Percentiles rank a stretch among this genome's conserved stretches.
phyloP scores from a whole-genome alignment of 2,329 filamentous ascomycete genomes.

The Botryotinia convoluta region DNA sequence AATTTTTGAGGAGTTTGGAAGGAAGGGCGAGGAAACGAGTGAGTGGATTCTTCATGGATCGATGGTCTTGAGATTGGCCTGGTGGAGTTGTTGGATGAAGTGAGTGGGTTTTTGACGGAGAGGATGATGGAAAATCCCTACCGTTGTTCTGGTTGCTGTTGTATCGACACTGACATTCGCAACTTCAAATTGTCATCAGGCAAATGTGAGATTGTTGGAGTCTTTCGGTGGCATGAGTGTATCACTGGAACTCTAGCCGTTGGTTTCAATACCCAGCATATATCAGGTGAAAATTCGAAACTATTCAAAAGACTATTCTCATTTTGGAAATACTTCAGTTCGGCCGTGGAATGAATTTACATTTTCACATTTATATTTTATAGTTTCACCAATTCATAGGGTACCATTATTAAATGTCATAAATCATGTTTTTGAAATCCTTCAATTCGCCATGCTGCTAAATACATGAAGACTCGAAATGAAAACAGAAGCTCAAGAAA shows the following conservation, averaged over 20 bases:
- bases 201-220: not conserved
- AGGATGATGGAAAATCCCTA: not conserved
- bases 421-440: conserved; percentile 27
- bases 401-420: conserved; percentile 7
- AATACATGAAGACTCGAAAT: conserved; percentile 34
- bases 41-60: not conserved
- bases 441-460: conserved; percentile 37
- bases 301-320: not conserved
- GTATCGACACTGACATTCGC: not conserved
- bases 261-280: not conserved
- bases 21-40: not conserved
- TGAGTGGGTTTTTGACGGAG: not conserved
- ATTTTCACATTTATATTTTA: not conserved
- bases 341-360: too few relatives aligned
- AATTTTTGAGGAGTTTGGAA: not conserved
- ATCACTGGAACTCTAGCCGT: not conserved
- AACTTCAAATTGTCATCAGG: not conserved
- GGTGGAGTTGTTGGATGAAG: not conserved
- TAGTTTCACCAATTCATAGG: not conserved
- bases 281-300: not conserved
- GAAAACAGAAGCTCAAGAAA: conserved; percentile 30
- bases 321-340: too few relatives aligned
- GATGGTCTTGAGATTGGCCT: not conserved
- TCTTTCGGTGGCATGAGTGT: not conserved
- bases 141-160: not conserved